Evolutionary conservation across 176 grass and related monocot genomes (phyloP).

Genomic region (Ensete ventricosum): DNA sequence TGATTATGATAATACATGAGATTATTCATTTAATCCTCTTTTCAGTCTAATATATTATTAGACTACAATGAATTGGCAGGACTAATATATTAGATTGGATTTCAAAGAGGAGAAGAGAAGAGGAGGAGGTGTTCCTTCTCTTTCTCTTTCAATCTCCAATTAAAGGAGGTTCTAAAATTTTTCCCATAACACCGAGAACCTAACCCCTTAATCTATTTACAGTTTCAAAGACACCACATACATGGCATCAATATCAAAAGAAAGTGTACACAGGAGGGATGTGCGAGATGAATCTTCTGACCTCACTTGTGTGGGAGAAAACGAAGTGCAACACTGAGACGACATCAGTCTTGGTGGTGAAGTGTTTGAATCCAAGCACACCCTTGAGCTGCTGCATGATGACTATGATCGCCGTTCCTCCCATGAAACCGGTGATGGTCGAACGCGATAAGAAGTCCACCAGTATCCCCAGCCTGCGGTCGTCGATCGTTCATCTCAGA

Average conservation of each 20-base stretch:
- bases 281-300: neutral
- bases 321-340: constrained; percentile 58
- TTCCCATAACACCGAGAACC: too few species aligned
- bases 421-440: constrained; percentile 92
- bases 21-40: too few species aligned
- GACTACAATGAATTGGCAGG: too few species aligned
- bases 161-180: too few species aligned
- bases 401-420: constrained; percentile 82
- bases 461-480: constrained; percentile 71
- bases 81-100: too few species aligned
- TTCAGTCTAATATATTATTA: too few species aligned
- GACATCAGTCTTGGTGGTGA: constrained; percentile 80
- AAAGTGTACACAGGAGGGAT: too few species aligned
- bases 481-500: neutral
- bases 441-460: constrained; percentile 90
- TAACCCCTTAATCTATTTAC: too few species aligned
- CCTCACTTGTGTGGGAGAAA: constrained; percentile 58
- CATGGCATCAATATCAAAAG: neutral
- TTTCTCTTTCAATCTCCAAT: too few species aligned
- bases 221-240: neutral
- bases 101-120: too few species aligned
- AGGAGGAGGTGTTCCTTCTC: too few species aligned
- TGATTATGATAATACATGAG: too few species aligned
- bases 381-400: constrained; percentile 96
- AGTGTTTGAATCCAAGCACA: constrained; percentile 70